Percentiles rank a stretch among this genome's conserved stretches.
phyloP scores from a whole-genome alignment of 495 filamentous ascomycete species.

The Neurospora tetrasperma region DNA sequence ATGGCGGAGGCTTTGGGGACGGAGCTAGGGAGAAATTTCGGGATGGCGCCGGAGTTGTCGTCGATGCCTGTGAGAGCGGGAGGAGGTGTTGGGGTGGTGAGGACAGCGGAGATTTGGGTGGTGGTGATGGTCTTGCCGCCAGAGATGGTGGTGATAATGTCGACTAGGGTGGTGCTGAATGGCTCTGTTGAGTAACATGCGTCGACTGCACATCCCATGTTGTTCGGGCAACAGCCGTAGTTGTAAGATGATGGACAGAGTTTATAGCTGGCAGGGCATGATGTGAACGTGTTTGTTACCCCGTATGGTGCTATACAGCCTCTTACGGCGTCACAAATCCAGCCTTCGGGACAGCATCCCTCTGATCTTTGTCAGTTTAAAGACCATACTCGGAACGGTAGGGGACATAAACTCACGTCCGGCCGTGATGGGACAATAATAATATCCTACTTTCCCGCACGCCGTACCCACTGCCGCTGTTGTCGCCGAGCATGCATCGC shows the following conservation, averaged over 20 bases:
- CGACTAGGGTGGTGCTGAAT: slow-evolving; percentile 21
- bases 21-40: slow-evolving; percentile 30
- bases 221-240: slow-evolving; percentile 32
- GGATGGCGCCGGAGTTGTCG: slow-evolving; percentile 6
- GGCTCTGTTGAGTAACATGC: slow-evolving; percentile 30
- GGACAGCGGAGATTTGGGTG: slow-evolving; percentile 16
- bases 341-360: slow-evolving; percentile 29
- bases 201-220: slow-evolving; percentile 27
- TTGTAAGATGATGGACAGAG: slow-evolving; percentile 29
- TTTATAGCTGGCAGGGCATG: slow-evolving; percentile 25
- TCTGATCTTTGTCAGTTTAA: slow-evolving; percentile 8
- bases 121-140: slow-evolving; percentile 19
- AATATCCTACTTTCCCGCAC: slow-evolving; percentile 23
- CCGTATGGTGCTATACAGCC: slow-evolving; percentile 26
- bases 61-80: slow-evolving; percentile 6
- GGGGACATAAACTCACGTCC: slow-evolving; percentile 10
- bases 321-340: slow-evolving; percentile 16
- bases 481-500: slow-evolving; percentile 33
- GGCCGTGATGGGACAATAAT: slow-evolving; percentile 19
- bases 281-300: slow-evolving; percentile 8
- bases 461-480: slow-evolving; percentile 29
- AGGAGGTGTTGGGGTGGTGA: slow-evolving; percentile 19
- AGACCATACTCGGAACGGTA: background rate
- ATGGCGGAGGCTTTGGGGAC: slow-evolving; percentile 27
- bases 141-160: slow-evolving; percentile 24